phyloP scores from a whole-genome alignment of 2,329 filamentous ascomycete genomes.

The Catunica adiposa region DNA sequence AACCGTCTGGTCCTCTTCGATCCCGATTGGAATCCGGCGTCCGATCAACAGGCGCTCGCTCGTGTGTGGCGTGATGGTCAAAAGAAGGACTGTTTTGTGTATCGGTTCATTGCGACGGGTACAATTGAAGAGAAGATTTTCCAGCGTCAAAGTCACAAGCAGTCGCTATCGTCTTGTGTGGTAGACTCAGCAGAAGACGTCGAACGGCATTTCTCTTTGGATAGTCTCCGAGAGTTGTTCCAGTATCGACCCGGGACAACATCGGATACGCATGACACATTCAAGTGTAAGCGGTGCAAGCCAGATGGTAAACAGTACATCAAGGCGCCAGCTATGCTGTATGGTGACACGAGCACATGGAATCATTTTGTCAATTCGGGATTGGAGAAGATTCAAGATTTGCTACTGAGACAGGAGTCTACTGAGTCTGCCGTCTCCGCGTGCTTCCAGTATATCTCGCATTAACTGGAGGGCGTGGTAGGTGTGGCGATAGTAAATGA shows the following conservation, averaged over 20 bases:
- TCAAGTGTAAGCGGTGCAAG: conserved; percentile 92
- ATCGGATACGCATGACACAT: conserved; percentile 94
- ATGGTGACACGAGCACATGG: conserved; percentile 98
- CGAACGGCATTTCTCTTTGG: conserved; percentile 86
- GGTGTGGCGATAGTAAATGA: neutral
- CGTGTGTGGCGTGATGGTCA: conserved; percentile 98
- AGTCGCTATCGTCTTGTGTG: conserved; percentile 87
- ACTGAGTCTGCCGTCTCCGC: conserved; percentile 69
- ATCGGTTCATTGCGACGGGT: conserved; percentile 95
- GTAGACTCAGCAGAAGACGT: conserved; percentile 95
- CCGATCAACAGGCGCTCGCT: conserved; percentile 90
- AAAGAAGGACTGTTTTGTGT: conserved; percentile 98
- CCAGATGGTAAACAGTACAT: conserved; percentile 73
- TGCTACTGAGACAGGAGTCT: conserved; percentile 74
- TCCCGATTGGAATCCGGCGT: conserved; percentile 94
- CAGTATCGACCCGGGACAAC: conserved; percentile 72
- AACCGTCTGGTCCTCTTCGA: conserved; percentile 94
- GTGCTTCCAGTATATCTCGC: conserved; percentile 97
- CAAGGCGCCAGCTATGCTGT: conserved; percentile 87
- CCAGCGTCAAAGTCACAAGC: conserved; percentile 94
- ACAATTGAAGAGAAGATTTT: conserved; percentile 99
- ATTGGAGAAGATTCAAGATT: conserved; percentile 73
- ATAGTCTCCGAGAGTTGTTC: conserved; percentile 82
- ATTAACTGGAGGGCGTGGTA: conserved; percentile 26
- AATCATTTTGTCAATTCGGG: conserved; percentile 78